phyloP scores from a whole-genome alignment of 108 stramenopile species.

The Cyclotella baltica region DNA sequence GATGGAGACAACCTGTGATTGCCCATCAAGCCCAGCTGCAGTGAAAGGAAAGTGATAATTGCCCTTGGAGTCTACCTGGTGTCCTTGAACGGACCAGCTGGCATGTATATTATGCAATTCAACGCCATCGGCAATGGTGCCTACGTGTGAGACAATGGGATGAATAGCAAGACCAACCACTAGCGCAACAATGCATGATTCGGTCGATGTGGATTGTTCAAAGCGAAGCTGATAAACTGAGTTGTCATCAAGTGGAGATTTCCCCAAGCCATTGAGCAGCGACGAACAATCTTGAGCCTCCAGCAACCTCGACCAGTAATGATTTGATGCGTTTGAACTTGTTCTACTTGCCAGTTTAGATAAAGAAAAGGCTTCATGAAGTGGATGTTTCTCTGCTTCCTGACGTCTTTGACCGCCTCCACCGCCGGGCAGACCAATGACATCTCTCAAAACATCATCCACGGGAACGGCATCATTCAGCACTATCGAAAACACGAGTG shows the following conservation, averaged over 20 bases:
- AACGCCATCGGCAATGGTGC: constrained; percentile 1
- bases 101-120: constrained; percentile 21
- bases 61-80: neutral
- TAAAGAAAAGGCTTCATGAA: constrained; percentile 18
- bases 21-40: constrained; percentile 39
- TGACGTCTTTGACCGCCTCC: neutral
- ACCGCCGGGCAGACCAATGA: neutral
- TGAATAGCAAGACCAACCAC: constrained; percentile 17
- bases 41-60: constrained; percentile 21
- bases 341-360: neutral
- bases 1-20: constrained; percentile 42
- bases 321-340: neutral
- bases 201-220: neutral
- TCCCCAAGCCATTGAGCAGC: neutral
- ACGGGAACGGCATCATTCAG: neutral
- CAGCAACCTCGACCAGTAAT: constrained; percentile 27
- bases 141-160: constrained; percentile 10
- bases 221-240: constrained; percentile 9
- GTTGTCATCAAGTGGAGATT: neutral
- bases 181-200: constrained; percentile 12
- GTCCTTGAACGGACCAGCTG: constrained; percentile 13
- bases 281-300: constrained; percentile 1
- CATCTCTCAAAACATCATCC: neutral
- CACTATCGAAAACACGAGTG: neutral
- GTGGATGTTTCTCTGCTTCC: neutral